Evolutionary conservation across 805 yeast species (phyloP).

Genomic region (Pichia nanzhaoensis): DNA sequence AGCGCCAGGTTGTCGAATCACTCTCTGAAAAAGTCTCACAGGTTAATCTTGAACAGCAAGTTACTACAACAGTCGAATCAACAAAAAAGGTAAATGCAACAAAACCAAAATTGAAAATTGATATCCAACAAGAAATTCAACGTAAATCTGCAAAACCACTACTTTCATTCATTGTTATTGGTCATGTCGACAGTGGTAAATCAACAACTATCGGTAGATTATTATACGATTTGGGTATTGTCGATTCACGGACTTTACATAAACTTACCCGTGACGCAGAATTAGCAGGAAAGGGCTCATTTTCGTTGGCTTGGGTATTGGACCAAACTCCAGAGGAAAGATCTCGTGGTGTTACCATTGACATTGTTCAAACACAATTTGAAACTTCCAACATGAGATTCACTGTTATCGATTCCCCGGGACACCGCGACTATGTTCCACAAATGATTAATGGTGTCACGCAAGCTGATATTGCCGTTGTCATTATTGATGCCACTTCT

Average conservation of each 20-base stretch:
- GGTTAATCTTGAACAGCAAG: constrained; percentile 12
- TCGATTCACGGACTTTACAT: constrained; percentile 57
- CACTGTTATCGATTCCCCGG: constrained; percentile 80
- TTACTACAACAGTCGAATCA: too few relatives aligned
- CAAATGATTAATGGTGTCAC: constrained; percentile 80
- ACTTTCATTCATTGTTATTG: constrained; percentile 71
- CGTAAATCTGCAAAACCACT: constrained; percentile 41
- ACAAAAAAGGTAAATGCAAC: constrained; percentile 20
- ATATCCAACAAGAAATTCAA: constrained; percentile 35
- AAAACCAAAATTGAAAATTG: constrained; percentile 39
- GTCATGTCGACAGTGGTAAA: constrained; percentile 84
- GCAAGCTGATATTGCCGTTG: constrained; percentile 69
- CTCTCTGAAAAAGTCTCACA: constrained; percentile 22
- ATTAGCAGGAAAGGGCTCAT: constrained; percentile 65
- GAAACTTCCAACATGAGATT: constrained; percentile 49
- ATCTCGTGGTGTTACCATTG: constrained; percentile 70
- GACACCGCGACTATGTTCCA: constrained; percentile 77
- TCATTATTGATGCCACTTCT: constrained; percentile 69
- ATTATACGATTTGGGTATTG: constrained; percentile 58
- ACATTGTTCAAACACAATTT: constrained; percentile 62
- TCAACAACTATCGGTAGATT: constrained; percentile 74
- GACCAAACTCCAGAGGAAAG: constrained; percentile 78
- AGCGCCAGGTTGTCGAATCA: constrained; percentile 19
- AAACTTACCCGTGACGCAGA: constrained; percentile 60
- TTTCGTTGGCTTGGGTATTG: constrained; percentile 81